Evolutionary conservation across 208 protist species (phyloP).

Genomic region (Spongospora subterranea): DNA sequence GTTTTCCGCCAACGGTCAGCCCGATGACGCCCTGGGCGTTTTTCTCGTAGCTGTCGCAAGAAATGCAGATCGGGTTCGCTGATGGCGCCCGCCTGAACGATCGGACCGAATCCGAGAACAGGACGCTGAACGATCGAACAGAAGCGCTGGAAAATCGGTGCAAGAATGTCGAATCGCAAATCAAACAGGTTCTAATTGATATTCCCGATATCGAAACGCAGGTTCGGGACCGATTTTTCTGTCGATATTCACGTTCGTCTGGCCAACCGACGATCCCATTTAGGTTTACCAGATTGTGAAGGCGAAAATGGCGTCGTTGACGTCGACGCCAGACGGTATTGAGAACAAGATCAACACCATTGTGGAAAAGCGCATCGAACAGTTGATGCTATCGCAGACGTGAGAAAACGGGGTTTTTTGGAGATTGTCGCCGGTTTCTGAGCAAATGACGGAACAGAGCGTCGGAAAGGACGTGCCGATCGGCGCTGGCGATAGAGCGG

Average conservation of each 20-base stretch:
- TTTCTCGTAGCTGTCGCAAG: background rate
- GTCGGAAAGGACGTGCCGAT: background rate
- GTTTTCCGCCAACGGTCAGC: background rate
- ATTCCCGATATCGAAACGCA: conserved; percentile 40
- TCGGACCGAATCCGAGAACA: background rate
- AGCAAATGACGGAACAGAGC: no score
- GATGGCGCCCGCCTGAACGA: background rate
- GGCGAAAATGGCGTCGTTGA: background rate
- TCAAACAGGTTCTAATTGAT: background rate
- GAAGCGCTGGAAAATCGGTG: background rate
- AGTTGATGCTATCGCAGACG: background rate
- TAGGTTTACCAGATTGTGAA: conserved; percentile 52
- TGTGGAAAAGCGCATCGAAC: background rate
- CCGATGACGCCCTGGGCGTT: background rate
- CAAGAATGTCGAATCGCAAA: conserved; percentile 16
- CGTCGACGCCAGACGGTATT: background rate
- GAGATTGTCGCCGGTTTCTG: background rate
- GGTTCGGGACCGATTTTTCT: background rate
- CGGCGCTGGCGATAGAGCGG: background rate
- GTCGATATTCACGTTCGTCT: background rate
- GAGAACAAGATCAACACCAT: background rate
- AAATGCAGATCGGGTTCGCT: background rate
- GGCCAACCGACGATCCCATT: background rate
- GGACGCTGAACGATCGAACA: background rate
- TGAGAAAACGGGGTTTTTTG: background rate